These are phyloP conservation scores for Breynia disticha DNA, from an alignment of 441 rosid genomes.

Conservation along the genomic window DNA sequence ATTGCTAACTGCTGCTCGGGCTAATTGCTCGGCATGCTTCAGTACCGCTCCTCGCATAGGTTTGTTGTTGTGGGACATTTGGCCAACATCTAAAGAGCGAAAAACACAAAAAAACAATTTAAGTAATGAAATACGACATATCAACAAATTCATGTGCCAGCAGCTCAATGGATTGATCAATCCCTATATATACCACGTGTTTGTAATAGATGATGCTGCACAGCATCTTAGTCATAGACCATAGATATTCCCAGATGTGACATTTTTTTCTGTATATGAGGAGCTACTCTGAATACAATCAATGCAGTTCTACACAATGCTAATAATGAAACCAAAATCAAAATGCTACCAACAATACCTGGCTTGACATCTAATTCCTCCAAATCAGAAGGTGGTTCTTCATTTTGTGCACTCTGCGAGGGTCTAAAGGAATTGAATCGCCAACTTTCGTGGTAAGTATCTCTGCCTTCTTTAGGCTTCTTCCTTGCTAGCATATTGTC, in stretches of 20 bases:
- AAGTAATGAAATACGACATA: neutral
- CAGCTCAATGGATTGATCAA: too few relatives aligned
- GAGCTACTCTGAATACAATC: too few relatives aligned
- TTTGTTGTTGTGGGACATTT: neutral
- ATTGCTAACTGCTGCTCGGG: slow-evolving; percentile 11
- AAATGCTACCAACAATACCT: slow-evolving; percentile 12
- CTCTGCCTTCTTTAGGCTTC: slow-evolving; percentile 11
- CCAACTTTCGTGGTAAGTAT: slow-evolving; percentile 9
- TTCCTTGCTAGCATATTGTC: neutral
- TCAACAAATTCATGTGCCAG: too few relatives aligned
- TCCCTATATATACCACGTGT: too few relatives aligned
- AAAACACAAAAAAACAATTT: neutral
- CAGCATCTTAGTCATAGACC: too few relatives aligned
- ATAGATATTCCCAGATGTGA: too few relatives aligned
- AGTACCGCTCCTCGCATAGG: slow-evolving; percentile 11
- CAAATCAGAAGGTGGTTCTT: slow-evolving; percentile 4
- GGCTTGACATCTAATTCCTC: slow-evolving; percentile 11
- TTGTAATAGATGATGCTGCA: too few relatives aligned
- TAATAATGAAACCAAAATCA: too few relatives aligned
- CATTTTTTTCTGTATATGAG: too few relatives aligned
- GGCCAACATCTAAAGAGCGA: neutral
- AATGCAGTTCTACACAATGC: too few relatives aligned
- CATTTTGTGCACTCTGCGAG: neutral
- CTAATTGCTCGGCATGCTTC: slow-evolving; percentile 12
- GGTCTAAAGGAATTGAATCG: slow-evolving; percentile 4